A percentile compares a stretch with the other conserved stretches of the same genome.
These are phyloP conservation scores for Scheffersomyces lignosus DNA, from an alignment of 805 yeast species.

Conservation along the genomic window DNA sequence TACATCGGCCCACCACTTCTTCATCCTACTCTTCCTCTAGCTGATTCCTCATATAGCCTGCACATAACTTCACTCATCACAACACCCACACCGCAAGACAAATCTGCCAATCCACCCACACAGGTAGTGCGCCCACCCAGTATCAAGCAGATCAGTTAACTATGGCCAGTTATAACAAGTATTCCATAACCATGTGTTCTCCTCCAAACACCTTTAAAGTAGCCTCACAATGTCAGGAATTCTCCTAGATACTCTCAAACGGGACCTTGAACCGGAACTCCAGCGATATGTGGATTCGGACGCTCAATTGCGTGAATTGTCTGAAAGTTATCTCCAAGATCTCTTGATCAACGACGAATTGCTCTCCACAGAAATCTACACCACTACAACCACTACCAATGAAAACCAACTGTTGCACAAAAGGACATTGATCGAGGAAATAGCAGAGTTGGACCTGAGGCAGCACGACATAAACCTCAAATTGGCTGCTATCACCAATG, in stretches of 20 bases:
- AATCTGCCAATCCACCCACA: too few relatives aligned
- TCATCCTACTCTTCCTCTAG: too few relatives aligned
- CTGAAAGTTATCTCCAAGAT: conserved; percentile 34
- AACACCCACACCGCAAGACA: too few relatives aligned
- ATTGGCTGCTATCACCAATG: conserved; percentile 41
- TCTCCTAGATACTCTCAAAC: conserved; percentile 32
- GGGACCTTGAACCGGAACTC: conserved; percentile 25
- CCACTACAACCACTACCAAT: conserved; percentile 34
- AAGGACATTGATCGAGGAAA: conserved; percentile 59
- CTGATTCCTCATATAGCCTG: too few relatives aligned
- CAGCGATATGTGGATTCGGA: conserved; percentile 18
- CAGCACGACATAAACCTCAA: conserved; percentile 48
- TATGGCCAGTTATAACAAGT: too few relatives aligned
- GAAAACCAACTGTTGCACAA: conserved; percentile 3
- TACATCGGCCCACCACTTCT: too few relatives aligned
- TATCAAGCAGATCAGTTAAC: too few relatives aligned
- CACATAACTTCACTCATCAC: too few relatives aligned
- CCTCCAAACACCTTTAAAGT: too few relatives aligned
- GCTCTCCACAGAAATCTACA: conserved; percentile 43
- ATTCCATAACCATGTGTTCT: too few relatives aligned
- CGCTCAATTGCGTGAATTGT: conserved; percentile 14
- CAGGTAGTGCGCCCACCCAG: too few relatives aligned
- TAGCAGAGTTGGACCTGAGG: conserved; percentile 68
- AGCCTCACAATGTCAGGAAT: conserved; percentile 31
- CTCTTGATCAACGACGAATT: conserved; percentile 50